phyloP scores from a whole-genome alignment of 2,329 filamentous ascomycete species.

The Trichoderma brevicompactum region DNA sequence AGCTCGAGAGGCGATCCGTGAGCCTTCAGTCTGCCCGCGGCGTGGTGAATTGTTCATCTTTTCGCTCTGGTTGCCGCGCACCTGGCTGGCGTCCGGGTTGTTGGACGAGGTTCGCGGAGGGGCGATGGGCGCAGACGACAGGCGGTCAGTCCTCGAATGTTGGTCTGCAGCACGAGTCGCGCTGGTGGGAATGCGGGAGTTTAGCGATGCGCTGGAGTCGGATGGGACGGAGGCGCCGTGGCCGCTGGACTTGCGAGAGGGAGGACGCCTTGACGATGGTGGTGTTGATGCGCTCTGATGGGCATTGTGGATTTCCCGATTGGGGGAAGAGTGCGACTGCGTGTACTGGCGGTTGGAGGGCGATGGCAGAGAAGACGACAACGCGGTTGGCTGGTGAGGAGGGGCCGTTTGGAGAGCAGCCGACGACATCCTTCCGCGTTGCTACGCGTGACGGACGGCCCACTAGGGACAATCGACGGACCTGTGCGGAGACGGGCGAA shows the following conservation, averaged over 20 bases:
- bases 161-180: slow-evolving; percentile 50
- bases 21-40: slow-evolving; percentile 45
- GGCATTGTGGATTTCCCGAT: slow-evolving; percentile 62
- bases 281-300: slow-evolving; percentile 54
- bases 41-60: slow-evolving; percentile 50
- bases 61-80: slow-evolving; percentile 53
- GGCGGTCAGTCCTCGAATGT: slow-evolving; percentile 53
- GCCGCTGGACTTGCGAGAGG: slow-evolving; percentile 57
- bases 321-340: slow-evolving; percentile 56
- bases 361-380: slow-evolving; percentile 55
- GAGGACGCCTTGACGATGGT: slow-evolving; percentile 57
- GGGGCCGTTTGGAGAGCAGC: slow-evolving; percentile 65
- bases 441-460: slow-evolving; percentile 28
- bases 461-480: slow-evolving; percentile 18
- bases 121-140: slow-evolving; percentile 69
- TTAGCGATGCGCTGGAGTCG: slow-evolving; percentile 51
- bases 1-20: slow-evolving; percentile 42
- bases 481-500: slow-evolving; percentile 1
- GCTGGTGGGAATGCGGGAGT: slow-evolving; percentile 52
- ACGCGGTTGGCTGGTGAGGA: slow-evolving; percentile 58
- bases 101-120: slow-evolving; percentile 84
- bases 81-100: slow-evolving; percentile 47
- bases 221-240: slow-evolving; percentile 47
- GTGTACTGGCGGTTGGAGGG: slow-evolving; percentile 57
- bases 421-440: slow-evolving; percentile 50